Conservation (phyloP, 768 basidiomycete species). For the Mycena crocata region DNA sequence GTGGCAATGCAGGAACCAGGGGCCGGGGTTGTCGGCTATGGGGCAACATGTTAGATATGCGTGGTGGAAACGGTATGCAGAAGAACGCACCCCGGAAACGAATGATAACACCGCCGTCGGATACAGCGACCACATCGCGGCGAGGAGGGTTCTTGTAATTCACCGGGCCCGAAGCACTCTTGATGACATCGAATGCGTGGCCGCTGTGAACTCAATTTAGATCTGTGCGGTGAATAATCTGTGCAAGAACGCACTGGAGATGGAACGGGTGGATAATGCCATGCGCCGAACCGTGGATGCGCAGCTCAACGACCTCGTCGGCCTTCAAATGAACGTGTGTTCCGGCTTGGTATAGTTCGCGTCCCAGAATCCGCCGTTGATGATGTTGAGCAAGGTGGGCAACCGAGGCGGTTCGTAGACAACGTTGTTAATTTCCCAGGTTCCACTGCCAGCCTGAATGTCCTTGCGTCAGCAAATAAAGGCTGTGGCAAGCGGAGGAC, state of each 20-base stretch:
- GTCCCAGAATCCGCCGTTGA: slow-evolving; percentile 32
- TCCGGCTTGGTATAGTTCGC: slow-evolving; percentile 32
- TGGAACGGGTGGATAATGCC: slow-evolving; percentile 14
- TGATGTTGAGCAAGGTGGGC: slow-evolving; percentile 37
- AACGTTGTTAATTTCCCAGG: slow-evolving; percentile 36
- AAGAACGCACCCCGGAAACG: not conserved
- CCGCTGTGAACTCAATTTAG: slow-evolving; percentile 38
- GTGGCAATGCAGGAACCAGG: slow-evolving; percentile 56
- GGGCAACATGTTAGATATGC: not conserved
- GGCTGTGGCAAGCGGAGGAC: not conserved
- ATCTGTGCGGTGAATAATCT: not conserved
- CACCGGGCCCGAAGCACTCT: slow-evolving; percentile 22
- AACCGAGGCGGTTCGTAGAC: slow-evolving; percentile 33
- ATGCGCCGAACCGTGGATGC: slow-evolving; percentile 37
- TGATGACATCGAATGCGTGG: slow-evolving; percentile 41
- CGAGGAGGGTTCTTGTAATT: slow-evolving; percentile 40
- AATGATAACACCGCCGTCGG: slow-evolving; percentile 3
- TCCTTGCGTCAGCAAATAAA: not conserved
- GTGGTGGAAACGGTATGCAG: not conserved
- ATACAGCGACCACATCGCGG: slow-evolving; percentile 38
- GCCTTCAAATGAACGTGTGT: slow-evolving; percentile 34
- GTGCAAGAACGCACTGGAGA: slow-evolving; percentile 30
- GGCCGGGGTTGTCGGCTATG: slow-evolving; percentile 73
- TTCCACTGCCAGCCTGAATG: too few species aligned
- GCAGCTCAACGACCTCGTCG: slow-evolving; percentile 36